Evolutionary conservation across 345 rosid genomes (phyloP).

Genomic region (Acer saccharum): DNA sequence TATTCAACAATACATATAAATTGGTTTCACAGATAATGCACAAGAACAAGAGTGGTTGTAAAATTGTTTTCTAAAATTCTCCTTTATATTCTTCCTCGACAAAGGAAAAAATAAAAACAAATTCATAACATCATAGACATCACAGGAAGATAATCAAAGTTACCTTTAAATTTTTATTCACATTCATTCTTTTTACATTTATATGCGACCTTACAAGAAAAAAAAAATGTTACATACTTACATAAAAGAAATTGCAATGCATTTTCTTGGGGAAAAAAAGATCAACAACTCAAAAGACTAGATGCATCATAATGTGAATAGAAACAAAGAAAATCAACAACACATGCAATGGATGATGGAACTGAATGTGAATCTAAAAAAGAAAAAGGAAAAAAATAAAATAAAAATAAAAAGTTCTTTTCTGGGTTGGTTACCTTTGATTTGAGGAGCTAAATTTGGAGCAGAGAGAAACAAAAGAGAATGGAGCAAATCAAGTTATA

Average conservation of each 20-base stretch:
- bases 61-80: background rate
- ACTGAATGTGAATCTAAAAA: background rate
- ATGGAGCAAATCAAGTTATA: background rate
- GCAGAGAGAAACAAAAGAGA: background rate
- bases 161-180: background rate
- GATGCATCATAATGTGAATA: background rate
- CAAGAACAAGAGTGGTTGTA: background rate
- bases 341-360: background rate
- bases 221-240: background rate
- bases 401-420: background rate
- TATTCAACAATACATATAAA: background rate
- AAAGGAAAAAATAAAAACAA: background rate
- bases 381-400: background rate
- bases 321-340: background rate
- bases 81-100: background rate
- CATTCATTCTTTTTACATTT: background rate
- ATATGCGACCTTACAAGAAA: background rate
- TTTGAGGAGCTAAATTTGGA: slow-evolving; percentile 4
- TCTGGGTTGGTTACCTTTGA: slow-evolving; percentile 7
- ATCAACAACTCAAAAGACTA: background rate
- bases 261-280: background rate
- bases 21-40: background rate
- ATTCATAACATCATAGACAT: too few species aligned
- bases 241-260: background rate
- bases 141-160: background rate